Evolutionary conservation across 1,139 yeast genomes (phyloP).

Genomic region (Zygosaccharomyces pseudobailii): DNA sequence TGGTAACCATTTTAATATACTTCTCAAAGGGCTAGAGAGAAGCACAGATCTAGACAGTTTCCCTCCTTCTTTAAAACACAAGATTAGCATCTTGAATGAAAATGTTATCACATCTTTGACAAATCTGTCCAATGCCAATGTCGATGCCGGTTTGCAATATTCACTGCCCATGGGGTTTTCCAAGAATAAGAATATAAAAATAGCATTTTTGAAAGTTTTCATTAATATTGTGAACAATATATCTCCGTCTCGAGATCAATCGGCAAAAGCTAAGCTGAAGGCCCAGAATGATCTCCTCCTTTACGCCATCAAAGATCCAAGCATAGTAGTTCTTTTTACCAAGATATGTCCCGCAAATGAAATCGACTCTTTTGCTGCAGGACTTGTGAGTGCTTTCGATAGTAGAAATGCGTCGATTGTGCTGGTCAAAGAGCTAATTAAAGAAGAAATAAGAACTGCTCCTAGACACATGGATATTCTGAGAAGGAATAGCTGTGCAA

Average conservation of each 20-base stretch:
- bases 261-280: conserved; percentile 32
- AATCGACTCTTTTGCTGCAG: conserved; percentile 67
- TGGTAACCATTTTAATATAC: conserved; percentile 65
- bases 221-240: conserved; percentile 56
- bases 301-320: conserved; percentile 27
- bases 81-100: conserved; percentile 53
- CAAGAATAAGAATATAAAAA: conserved; percentile 56
- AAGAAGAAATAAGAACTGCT: conserved; percentile 58
- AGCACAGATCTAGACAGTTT: conserved; percentile 39
- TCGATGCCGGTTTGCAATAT: conserved; percentile 71
- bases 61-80: conserved; percentile 43
- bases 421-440: conserved; percentile 52
- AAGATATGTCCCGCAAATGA: conserved; percentile 57
- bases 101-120: conserved; percentile 66
- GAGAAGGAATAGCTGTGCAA: conserved; percentile 77
- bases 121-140: conserved; percentile 64
- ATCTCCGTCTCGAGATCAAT: conserved; percentile 24
- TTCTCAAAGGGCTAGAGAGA: conserved; percentile 66
- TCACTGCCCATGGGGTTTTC: conserved; percentile 79
- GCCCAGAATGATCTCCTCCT: conserved; percentile 28
- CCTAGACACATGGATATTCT: conserved; percentile 65
- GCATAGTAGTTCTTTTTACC: conserved; percentile 38
- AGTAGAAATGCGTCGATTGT: conserved; percentile 50
- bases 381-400: conserved; percentile 60
- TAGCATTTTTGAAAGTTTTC: conserved; percentile 73